Base-by-base conservation (phyloP, 2,329 filamentous ascomycete genomes). In the Aspergillus piperis region DNA sequence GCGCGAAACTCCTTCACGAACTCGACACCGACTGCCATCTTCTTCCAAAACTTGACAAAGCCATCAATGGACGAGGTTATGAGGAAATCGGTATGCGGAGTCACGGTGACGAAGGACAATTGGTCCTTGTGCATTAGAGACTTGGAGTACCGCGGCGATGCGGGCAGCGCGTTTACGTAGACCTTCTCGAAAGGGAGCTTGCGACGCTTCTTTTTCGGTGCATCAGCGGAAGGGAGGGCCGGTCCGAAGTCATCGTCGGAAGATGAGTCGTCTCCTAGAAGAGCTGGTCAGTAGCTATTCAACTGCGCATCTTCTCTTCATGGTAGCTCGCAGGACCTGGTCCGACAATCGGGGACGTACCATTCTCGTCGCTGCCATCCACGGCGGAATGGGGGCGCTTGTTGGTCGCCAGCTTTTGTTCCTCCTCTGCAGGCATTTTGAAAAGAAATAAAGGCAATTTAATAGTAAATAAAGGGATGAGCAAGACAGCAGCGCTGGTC, bases 41-140 rank as follows among this genome's bases (percentile, higher is more conserved):
- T 99, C 81, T 99, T 99, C 95, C 95, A 99, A 76, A 99, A 99
- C 77, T 99, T 99, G 68, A 98, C 94, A 0, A 94, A 90, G n/a
- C 96, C 96, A 73, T 99, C 95, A 47, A 91, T 80, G 0, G 95
- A 98, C 62, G 90, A 91, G 1, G 95, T 99, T 64, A 99, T 95
- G 39, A 99, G 82, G 73, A 99, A 99, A 68, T 98, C 95, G 61
- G 94, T 97, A 61, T 89, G 81, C 0, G 93, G 93, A 1, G 96
- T 96, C 75, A 96, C 88, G 11, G 89, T 96, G 64, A 91, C 86
- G 71, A 93, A 98, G 59, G 90, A 86, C 53, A 99, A 80, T 78
- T 96, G 92, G 68, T 99, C 95, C 79, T 94, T 93, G 84, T 99
- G 95, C 96, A 99, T 99, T 71, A 99, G 83, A 49, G 95, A 98